Evolutionary conservation across 257 asterid genomes (phyloP), one percentile per base, ranked within the genome.

Genomic region (Coffea eugenioides): DNA sequence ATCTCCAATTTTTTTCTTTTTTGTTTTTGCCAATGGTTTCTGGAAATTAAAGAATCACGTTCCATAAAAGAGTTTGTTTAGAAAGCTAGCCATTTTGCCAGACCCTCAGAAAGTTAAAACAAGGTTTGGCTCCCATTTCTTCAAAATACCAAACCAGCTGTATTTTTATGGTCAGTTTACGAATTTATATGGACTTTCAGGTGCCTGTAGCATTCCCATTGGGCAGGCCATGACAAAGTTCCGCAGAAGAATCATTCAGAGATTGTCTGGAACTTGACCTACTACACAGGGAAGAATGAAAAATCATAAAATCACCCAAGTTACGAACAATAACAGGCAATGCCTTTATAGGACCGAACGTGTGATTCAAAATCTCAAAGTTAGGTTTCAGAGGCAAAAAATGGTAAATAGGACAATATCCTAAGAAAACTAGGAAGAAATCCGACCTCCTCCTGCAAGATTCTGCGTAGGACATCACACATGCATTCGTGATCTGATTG

Each of bases 351-450:
- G 46, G 64, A 13, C 59, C 34, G 56, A 11, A 73, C 8, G 66
- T 16, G 25, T 31, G 64, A 31, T 31, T 51, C 16, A 6, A 52
- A 52, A 48, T 48, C n/a, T n/a, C 6, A 51, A 46, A 46, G 11
- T 27, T 18, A 18, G 51, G 20, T 46, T 65, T 56, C 41, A 65
- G 73, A 27, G 3, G 64, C 66, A n/a, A 11, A 48, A 76, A 48
- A 65, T 64, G 80, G 21, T 31, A 27, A 76, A 65, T 45, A 65
- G 52, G 80, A 39, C 16, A 27, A 64, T 27, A 46, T 46, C 73
- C 39, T 76, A 54, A 76, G 21, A 71, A 46, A 72, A 10, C 31
- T 27, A 76, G 8, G 79, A 76, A 61, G 57, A 68, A 64, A n/a
- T 64, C 69, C 39, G 18, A 69, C 25, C 52, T 36, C 39, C 6